Evolutionary conservation across 345 rosid species (phyloP).

Genomic region (Turritis glabra): DNA sequence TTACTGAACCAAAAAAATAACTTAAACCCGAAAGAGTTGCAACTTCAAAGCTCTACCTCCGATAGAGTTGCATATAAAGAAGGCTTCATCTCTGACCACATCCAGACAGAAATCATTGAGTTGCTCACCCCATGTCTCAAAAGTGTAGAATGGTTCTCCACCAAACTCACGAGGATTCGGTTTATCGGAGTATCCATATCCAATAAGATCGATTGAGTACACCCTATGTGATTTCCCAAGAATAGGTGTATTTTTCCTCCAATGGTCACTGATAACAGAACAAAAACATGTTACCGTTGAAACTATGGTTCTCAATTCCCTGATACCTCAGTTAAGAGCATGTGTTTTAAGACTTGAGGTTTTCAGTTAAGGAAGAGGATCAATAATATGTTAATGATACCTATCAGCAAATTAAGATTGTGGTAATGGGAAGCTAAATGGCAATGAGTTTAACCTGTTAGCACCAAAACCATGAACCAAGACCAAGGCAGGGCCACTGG

Average conservation of each 20-base stretch:
- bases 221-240: slow-evolving; percentile 77
- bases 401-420: slow-evolving; percentile 48
- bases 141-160: slow-evolving; percentile 66
- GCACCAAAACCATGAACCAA: slow-evolving; percentile 95
- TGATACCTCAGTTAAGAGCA: background rate
- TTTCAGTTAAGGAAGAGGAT: no score
- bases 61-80: slow-evolving; percentile 86
- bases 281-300: background rate
- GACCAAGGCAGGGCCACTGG: slow-evolving; percentile 76
- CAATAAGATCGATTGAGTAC: slow-evolving; percentile 82
- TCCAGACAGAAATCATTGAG: slow-evolving; percentile 70
- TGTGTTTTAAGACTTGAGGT: background rate
- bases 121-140: slow-evolving; percentile 87
- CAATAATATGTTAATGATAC: slow-evolving; percentile 41
- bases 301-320: background rate
- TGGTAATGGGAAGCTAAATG: slow-evolving; percentile 59
- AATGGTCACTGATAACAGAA: slow-evolving; percentile 59
- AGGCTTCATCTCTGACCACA: slow-evolving; percentile 79
- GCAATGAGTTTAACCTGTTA: slow-evolving; percentile 74
- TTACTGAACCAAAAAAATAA: slow-evolving; percentile 2
- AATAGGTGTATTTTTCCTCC: slow-evolving; percentile 83
- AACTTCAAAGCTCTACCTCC: slow-evolving; percentile 61
- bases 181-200: slow-evolving; percentile 89
- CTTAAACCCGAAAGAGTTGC: background rate
- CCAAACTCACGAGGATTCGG: slow-evolving; percentile 76